Percentiles rank a stretch among this genome's conserved stretches.
These are phyloP conservation scores for Lentinula edodes DNA, from an alignment of 768 basidiomycete species.

Conservation along the genomic window DNA sequence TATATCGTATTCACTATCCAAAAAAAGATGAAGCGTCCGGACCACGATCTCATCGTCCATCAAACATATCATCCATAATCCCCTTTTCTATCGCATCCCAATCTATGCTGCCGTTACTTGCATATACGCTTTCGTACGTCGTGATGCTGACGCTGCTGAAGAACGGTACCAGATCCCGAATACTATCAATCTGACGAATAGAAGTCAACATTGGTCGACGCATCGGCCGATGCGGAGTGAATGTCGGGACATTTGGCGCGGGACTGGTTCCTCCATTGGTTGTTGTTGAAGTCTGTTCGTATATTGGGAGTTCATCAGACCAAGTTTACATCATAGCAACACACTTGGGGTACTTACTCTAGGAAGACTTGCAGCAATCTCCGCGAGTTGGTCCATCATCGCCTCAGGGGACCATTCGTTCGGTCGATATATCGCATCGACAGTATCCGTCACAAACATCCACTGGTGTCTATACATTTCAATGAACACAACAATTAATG, in stretches of 20 bases:
- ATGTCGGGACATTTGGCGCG: background rate
- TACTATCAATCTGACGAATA: slow-evolving; percentile 73
- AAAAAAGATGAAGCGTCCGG: background rate
- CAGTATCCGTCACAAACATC: slow-evolving; percentile 98
- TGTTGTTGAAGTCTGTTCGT: background rate
- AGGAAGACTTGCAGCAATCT: slow-evolving; percentile 71
- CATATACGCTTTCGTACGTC: slow-evolving; percentile 88
- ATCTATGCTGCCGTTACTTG: slow-evolving; percentile 73
- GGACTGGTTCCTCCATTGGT: background rate
- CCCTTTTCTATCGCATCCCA: slow-evolving; percentile 86
- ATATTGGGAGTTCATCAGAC: background rate
- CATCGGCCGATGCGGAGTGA: slow-evolving; percentile 27
- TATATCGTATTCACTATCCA: background rate
- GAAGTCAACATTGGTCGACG: slow-evolving; percentile 70
- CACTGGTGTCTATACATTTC: slow-evolving; percentile 73
- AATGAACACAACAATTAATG: background rate
- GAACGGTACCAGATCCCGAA: slow-evolving; percentile 84
- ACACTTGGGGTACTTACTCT: slow-evolving; percentile 10
- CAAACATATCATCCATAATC: slow-evolving; percentile 86
- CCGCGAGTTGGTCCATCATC: slow-evolving; percentile 86
- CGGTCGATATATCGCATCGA: slow-evolving; percentile 88
- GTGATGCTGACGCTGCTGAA: slow-evolving; percentile 85
- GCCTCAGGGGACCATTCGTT: slow-evolving; percentile 81
- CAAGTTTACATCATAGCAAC: background rate
- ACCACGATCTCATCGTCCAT: slow-evolving; percentile 46